A percentile compares a stretch with the other conserved stretches of the same genome.
Conservation (phyloP, 345 rosid genomes). For the Eucalyptus paniculata region DNA sequence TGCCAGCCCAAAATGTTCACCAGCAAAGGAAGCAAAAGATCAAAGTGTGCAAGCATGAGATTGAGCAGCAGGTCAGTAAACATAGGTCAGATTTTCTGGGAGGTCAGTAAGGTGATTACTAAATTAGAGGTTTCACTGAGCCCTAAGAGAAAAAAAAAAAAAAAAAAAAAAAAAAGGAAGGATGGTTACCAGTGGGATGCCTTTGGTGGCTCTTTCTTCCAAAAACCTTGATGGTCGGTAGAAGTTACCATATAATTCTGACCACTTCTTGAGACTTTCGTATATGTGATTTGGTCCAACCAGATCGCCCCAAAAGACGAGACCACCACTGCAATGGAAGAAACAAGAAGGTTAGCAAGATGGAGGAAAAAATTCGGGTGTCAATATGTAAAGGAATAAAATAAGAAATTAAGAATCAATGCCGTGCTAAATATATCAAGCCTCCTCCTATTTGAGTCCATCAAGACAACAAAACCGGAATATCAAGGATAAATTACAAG, state of each 20-base stretch:
- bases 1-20: not conserved
- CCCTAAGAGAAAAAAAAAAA: not conserved
- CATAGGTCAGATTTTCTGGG: not conserved
- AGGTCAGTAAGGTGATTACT: not conserved
- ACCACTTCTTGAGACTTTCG: constrained; percentile 61
- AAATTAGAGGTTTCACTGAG: not conserved
- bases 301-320: constrained; percentile 78
- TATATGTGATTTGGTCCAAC: constrained; percentile 58
- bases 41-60: not conserved
- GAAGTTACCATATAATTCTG: constrained; percentile 51
- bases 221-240: constrained; percentile 68
- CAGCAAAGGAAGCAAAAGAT: not conserved
- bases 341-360: not conserved
- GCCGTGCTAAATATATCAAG: not conserved
- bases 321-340: constrained; percentile 58
- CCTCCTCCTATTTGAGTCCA: not conserved
- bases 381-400: not conserved
- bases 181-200: constrained; percentile 58
- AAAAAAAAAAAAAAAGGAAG: no score
- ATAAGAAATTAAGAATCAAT: not conserved
- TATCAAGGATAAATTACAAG: not conserved
- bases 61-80: not conserved
- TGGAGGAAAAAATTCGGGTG: not conserved
- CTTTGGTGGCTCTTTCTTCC: constrained; percentile 74
- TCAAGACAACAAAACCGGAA: not conserved